Evolutionary conservation across 2,329 filamentous ascomycete genomes (phyloP).

Genomic region (Lasiodiplodia gonubiensis): DNA sequence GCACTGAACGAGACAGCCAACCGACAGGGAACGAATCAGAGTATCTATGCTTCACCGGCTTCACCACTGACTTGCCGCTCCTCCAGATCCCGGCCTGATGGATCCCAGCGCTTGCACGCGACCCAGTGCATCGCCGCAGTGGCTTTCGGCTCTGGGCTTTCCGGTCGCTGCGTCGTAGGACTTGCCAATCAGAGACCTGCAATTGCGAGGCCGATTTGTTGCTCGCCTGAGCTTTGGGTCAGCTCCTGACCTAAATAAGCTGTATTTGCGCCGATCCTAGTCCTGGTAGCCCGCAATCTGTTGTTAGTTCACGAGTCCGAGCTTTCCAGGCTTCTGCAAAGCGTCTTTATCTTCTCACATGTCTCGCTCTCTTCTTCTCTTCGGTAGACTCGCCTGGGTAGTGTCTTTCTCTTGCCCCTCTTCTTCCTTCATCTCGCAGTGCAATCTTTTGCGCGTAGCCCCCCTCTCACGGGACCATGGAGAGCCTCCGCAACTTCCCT

Average conservation of each 20-base stretch:
- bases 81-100: not conserved
- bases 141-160: not conserved
- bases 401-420: not conserved
- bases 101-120: not conserved
- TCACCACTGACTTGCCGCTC: not conserved
- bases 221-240: not conserved
- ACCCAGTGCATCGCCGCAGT: not conserved
- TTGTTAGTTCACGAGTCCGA: not conserved
- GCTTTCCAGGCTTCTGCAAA: not conserved
- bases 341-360: not conserved
- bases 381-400: not conserved
- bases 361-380: not conserved
- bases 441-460: no score
- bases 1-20: not conserved
- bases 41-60: not conserved
- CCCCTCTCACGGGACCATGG: not conserved
- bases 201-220: not conserved
- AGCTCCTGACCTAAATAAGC: constrained; percentile 1
- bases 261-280: not conserved
- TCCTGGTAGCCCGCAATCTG: not conserved
- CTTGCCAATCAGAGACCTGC: not conserved
- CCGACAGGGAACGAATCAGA: not conserved
- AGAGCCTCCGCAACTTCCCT: constrained; percentile 23
- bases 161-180: not conserved
- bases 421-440: not conserved